Conservation (phyloP, 2,329 filamentous ascomycete species). For the Pezicula neosporulosa region DNA sequence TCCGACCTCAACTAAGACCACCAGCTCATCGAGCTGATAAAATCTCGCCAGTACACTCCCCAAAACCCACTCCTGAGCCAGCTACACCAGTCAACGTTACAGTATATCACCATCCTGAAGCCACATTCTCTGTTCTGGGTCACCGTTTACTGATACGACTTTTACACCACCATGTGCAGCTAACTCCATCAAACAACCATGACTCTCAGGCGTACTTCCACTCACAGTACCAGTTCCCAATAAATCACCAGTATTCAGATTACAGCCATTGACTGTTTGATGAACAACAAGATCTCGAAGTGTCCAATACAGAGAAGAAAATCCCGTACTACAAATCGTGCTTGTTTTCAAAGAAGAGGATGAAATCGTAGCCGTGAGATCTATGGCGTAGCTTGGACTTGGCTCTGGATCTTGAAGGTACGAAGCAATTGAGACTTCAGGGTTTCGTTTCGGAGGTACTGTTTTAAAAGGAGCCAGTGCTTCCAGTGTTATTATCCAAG, state of each 20-base stretch:
- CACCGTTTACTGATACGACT: slow-evolving; percentile 25
- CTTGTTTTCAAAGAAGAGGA: slow-evolving; percentile 2
- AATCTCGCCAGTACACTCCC: slow-evolving; percentile 16
- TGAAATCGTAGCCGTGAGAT: slow-evolving; percentile 11
- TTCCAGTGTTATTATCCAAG: slow-evolving; percentile 59
- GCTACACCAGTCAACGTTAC: slow-evolving; percentile 11
- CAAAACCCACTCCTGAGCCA: slow-evolving; percentile 22
- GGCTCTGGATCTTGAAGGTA: slow-evolving; percentile 31
- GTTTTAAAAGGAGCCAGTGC: slow-evolving; percentile 36
- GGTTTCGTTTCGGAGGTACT: slow-evolving; percentile 15
- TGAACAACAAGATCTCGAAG: slow-evolving; percentile 34
- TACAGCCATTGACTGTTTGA: slow-evolving; percentile 33
- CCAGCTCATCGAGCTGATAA: no score
- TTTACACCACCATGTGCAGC: slow-evolving; percentile 33
- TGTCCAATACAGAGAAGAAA: slow-evolving; percentile 32
- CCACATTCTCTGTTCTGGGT: slow-evolving; percentile 26
- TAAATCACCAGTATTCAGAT: slow-evolving; percentile 36
- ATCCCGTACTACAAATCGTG: not conserved
- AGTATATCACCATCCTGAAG: slow-evolving; percentile 38
- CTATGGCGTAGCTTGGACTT: slow-evolving; percentile 31
- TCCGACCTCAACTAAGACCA: no score
- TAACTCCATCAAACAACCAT: slow-evolving; percentile 38
- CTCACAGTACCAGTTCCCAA: slow-evolving; percentile 40
- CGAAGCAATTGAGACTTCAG: slow-evolving; percentile 12
- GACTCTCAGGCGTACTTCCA: slow-evolving; percentile 28